Evolutionary conservation across 148 eudicot genomes (phyloP).

Genomic region (Camellia japonica): DNA sequence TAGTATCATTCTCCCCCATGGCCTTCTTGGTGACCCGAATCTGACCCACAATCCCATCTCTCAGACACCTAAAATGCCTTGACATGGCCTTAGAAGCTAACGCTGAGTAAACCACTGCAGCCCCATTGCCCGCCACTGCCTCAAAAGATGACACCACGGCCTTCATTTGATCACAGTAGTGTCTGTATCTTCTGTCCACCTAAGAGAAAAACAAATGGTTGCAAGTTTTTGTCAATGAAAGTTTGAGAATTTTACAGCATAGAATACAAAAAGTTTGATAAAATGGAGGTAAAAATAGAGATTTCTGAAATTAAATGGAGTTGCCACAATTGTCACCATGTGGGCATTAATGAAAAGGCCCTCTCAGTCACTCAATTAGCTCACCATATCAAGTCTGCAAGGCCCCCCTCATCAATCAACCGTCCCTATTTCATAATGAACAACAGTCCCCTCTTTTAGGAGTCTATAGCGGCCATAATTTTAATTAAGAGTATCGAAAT

Average conservation of each 20-base stretch:
- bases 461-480: too few species aligned
- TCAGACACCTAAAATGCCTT: conserved; percentile 75
- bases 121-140: conserved; percentile 63
- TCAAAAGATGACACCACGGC: conserved; percentile 71
- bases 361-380: conserved; percentile 44
- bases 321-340: conserved; percentile 39
- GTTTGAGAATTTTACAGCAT: too few species aligned
- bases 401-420: background rate
- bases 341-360: conserved; percentile 57
- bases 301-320: conserved; percentile 40
- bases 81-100: conserved; percentile 95
- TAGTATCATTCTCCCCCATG: conserved; percentile 70
- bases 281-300: background rate
- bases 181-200: conserved; percentile 93
- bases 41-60: conserved; percentile 71
- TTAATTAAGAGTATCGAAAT: too few species aligned
- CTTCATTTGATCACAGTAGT: conserved; percentile 86
- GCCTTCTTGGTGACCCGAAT: conserved; percentile 71
- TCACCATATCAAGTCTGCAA: conserved; percentile 21
- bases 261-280: background rate
- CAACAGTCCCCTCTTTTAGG: too few species aligned
- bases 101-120: conserved; percentile 66
- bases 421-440: background rate
- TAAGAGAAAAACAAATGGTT: conserved; percentile 4
- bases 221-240: too few species aligned